Base-by-base conservation (phyloP, 75 land plant species). In the Selaginella tamariscina region DNA sequence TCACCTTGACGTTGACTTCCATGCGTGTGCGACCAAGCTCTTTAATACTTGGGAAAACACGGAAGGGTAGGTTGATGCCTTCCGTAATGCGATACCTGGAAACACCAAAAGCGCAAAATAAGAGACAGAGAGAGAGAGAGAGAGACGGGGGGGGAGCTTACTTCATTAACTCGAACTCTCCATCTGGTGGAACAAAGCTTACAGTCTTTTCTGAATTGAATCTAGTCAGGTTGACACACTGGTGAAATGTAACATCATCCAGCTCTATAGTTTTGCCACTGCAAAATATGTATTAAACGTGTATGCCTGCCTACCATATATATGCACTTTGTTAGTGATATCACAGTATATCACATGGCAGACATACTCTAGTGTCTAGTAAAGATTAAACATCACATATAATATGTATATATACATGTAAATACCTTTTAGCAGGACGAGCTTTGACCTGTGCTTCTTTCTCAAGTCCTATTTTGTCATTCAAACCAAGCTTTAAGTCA, bases 121-220 rank as follows among this genome's bases (percentile, higher is more conserved):
- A 1, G 24, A 28, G 1, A 66, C 24, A 1, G 24, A 1, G 15
- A 30, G 9, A 32, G 9, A 21, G 13, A 44, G 28, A 11, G 27
- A 32, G 0, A 68, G 15, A 22, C 2, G 1, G 33, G 29, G 28
- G 27, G 30, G 5, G 28, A 64, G 65, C 1, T 78, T 83, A 94
- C 98, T 94, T 94, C 98, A 94, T 94, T 65, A 94, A 77, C 73
- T 94, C 98, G 79, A 94, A 94, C 78, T 94, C 98, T 68, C 98
- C 98, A 81, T 94, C 98, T 13, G 98, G 98, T 56, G 98, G 98
- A 55, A 94, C 98, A 85, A 94, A 94, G 70, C 98, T 94, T 56
- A 94, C 98, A 31, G 98, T 94, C 85, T 94, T 94, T 44, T 94
- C 98, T 24, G 98, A 83, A 62, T 94, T 90, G 73, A 94, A 94